Percentiles rank a stretch among this genome's conserved stretches.
Evolutionary conservation across 2,329 filamentous ascomycete genomes (phyloP).

Genomic region (Cercospora sp.): DNA sequence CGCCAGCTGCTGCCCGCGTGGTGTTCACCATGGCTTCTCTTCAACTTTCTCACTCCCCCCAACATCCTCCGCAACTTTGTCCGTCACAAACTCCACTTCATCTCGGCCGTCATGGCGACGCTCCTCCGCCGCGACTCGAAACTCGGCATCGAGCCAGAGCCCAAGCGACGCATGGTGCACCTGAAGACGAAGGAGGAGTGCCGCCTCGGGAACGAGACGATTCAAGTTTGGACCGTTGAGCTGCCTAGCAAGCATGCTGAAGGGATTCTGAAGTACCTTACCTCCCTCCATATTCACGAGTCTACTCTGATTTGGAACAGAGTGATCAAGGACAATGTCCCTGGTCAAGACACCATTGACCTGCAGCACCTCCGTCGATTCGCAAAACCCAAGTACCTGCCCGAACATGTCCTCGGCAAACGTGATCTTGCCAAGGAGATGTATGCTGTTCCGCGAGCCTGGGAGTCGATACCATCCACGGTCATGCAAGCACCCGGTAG

Average conservation of each 20-base stretch:
- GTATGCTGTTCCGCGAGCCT: slow-evolving; percentile 36
- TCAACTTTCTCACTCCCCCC: slow-evolving; percentile 4
- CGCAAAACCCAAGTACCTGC: slow-evolving; percentile 57
- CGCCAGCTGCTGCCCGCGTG: slow-evolving; percentile 21
- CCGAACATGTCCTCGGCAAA: slow-evolving; percentile 36
- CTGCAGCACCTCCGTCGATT: slow-evolving; percentile 69
- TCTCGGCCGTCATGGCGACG: slow-evolving; percentile 19
- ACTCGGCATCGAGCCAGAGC: slow-evolving; percentile 22
- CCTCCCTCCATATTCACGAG: slow-evolving; percentile 16
- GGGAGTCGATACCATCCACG: slow-evolving; percentile 33
- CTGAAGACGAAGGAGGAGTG: slow-evolving; percentile 54
- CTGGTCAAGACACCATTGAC: slow-evolving; percentile 46
- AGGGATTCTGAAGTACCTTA: slow-evolving; percentile 65
- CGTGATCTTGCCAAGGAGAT: slow-evolving; percentile 38
- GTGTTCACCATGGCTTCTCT: slow-evolving; percentile 12
- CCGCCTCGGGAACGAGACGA: slow-evolving; percentile 50
- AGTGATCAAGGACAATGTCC: slow-evolving; percentile 48
- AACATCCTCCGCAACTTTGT: slow-evolving; percentile 16
- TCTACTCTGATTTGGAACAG: slow-evolving; percentile 33
- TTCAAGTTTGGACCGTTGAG: slow-evolving; percentile 69
- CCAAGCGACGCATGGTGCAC: slow-evolving; percentile 39
- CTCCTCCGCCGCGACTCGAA: slow-evolving; percentile 26
- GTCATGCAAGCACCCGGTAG: slow-evolving; percentile 35
- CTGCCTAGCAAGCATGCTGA: slow-evolving; percentile 72
- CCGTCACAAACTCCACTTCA: slow-evolving; percentile 8